Evolutionary conservation across 257 asterid genomes (phyloP), one percentile per base, ranked within the genome.

Genomic region (Galeopsis tetrahit): DNA sequence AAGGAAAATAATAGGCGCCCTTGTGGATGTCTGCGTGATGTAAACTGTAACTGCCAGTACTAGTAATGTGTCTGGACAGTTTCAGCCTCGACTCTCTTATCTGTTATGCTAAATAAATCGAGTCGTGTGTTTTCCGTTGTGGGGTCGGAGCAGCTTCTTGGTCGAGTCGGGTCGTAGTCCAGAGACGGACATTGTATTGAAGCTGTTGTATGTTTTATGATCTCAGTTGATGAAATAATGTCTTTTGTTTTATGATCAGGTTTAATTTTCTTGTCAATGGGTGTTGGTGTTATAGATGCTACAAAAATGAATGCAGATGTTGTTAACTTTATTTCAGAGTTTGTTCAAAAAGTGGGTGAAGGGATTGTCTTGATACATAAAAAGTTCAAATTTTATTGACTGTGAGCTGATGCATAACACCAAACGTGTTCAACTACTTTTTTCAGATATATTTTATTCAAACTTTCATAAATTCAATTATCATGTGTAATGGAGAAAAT

Each of bases 1-100:
- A 82, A 69, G 79, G 55, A 35, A 7, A 69, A 46, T 31, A 36
- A 44, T 3, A 33, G 61, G 3, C 13, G 9, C 28, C 49, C 78
- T 40, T 64, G 79, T 0, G 70, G 71, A 34, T 73, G 79, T 43
- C 32, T 69, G 1, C 46, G 33, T 46, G 3, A 44, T 10, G 73
- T 38, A 31, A 15, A 56, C 42, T 66, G 70, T 39, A 35, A 40
- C 70, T 28, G 74, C 33, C 49, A 6, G 36, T 42, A 17, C 33
- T 74, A 21, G 28, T 21, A 21, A 21, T 21, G 28, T 21, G 28
- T 21, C 28, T 21, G 28, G 28, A 0, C 28, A 21, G 28, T 21
- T 21, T 21, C 28, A 21, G 28, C 28, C 28, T 21, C 28, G 28
- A 21, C 28, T 33, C 17, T 36, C 8, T 44, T 2, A 1, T 58